phyloP scores from a whole-genome alignment of 2,329 filamentous ascomycete genomes.

The Xenoacremonium recifei region DNA sequence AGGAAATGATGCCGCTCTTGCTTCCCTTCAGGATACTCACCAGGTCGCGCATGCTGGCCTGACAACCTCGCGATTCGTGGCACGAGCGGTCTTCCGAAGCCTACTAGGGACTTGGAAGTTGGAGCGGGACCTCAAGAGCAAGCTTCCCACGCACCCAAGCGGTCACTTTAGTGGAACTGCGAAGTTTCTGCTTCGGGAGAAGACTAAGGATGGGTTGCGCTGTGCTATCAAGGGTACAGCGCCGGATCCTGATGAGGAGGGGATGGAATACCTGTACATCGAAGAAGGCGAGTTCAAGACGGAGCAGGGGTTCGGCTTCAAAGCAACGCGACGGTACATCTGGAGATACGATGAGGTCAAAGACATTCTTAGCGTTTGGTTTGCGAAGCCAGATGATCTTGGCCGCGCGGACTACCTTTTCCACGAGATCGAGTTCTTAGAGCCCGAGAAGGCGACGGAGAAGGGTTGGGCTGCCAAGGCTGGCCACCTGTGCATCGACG shows the following conservation, averaged over 20 bases:
- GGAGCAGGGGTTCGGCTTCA: slow-evolving; percentile 54
- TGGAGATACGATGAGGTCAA: slow-evolving; percentile 65
- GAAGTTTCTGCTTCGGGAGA: slow-evolving; percentile 60
- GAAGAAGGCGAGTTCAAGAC: slow-evolving; percentile 66
- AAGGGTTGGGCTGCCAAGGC: slow-evolving; percentile 63
- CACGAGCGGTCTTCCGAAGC: slow-evolving; percentile 66
- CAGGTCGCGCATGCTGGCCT: slow-evolving; percentile 41
- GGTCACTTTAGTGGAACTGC: slow-evolving; percentile 65
- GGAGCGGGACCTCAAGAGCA: slow-evolving; percentile 54
- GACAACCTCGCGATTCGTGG: slow-evolving; percentile 51
- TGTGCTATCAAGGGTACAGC: slow-evolving; percentile 22
- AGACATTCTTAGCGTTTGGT: slow-evolving; percentile 71
- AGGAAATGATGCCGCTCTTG: slow-evolving; percentile 37
- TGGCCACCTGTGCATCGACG: slow-evolving; percentile 68
- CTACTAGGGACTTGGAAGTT: slow-evolving; percentile 70
- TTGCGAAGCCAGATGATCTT: slow-evolving; percentile 62
- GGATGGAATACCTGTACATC: slow-evolving; percentile 65
- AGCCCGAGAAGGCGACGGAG: slow-evolving; percentile 29
- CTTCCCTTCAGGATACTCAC: slow-evolving; percentile 46
- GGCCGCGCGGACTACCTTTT: slow-evolving; percentile 70
- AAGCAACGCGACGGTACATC: slow-evolving; percentile 64
- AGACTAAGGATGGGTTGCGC: slow-evolving; percentile 52
- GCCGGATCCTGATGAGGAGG: slow-evolving; percentile 30
- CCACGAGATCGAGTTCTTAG: slow-evolving; percentile 65
- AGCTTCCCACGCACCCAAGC: slow-evolving; percentile 57